Evolutionary conservation across 2,329 filamentous ascomycete species (phyloP).

Genomic region (Davidsoniella eucalypti): DNA sequence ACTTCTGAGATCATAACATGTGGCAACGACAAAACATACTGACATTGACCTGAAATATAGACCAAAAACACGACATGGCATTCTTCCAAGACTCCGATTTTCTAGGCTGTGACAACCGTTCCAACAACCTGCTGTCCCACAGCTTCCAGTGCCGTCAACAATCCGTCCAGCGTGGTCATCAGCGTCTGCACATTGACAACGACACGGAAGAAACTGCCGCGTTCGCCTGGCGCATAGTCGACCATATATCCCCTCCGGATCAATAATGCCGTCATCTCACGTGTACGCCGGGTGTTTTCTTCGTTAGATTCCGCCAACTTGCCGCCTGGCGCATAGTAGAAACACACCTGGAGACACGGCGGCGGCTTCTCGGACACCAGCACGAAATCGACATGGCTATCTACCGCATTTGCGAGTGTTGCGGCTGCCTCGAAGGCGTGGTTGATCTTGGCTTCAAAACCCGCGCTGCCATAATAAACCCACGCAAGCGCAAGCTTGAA

Average conservation of each 20-base stretch:
- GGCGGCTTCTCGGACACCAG: constrained; percentile 62
- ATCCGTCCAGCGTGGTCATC: constrained; percentile 31
- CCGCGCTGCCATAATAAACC: constrained; percentile 69
- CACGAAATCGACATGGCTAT: constrained; percentile 40
- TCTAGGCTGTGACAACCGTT: no score
- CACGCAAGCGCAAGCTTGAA: constrained; percentile 79
- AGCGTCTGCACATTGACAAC: constrained; percentile 42
- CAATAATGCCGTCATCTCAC: constrained; percentile 30
- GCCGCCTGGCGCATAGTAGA: constrained; percentile 54
- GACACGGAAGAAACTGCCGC: constrained; percentile 41
- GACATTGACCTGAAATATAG: neutral
- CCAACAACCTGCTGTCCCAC: constrained; percentile 21
- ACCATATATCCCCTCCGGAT: constrained; percentile 40
- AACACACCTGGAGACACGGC: constrained; percentile 86
- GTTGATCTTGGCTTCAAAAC: constrained; percentile 56
- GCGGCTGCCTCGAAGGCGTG: constrained; percentile 55
- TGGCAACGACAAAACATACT: neutral
- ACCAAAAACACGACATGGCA: neutral
- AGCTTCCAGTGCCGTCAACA: constrained; percentile 37
- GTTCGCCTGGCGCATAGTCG: constrained; percentile 41
- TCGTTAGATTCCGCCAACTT: constrained; percentile 20
- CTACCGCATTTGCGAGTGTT: constrained; percentile 47
- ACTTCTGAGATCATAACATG: no score
- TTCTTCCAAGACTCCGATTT: neutral
- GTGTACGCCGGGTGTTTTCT: constrained; percentile 33